Evolutionary conservation across 2,329 filamentous ascomycete species (phyloP), one percentile per base, ranked within the genome.

Genomic region (Aspergillus glaucus): DNA sequence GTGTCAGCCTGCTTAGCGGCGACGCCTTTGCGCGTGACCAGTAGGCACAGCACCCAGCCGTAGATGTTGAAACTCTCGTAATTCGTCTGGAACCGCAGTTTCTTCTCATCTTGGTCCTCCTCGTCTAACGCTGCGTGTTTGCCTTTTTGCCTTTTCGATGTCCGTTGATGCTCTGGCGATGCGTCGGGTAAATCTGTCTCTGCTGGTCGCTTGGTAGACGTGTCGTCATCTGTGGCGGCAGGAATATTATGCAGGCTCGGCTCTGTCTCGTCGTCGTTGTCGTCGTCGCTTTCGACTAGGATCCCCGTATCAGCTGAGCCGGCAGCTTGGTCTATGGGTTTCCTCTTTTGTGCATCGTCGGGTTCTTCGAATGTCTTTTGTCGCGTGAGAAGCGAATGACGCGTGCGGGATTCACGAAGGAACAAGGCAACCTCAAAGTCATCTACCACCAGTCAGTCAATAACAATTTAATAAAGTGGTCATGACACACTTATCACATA

Each of bases 21-120:
- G 56, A 69, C 74, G 43, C 75, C 78, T 55, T 84, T 85, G 52
- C 86, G 84, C 65, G 86, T 87, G 68, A 98, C 85, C 7, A 98
- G 86, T 50, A 98, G 77, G 68, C 91, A 97, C 22, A 98, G 75
- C 43, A 95, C 89, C 58, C 89, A 86, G 9, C 93, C 90, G 71
- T 95, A 95, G 63, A 98, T 96, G 60, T 86, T 88, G 71, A 97
- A 97, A 7, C 93, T 92, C 62, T 97, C 90, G 70, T 97, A 98
- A 12, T 84, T 85, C 22, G 92, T 93, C 53, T 86, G 85, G 74
- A 96, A 81, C 17, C 80, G 81, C 59, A 95, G 73, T 68, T 96
- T 97, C 75, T 98, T 96, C 72, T 96, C 94, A 62, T 67, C 44
- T 54, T 67, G 59, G 4, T 57, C 55, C 28, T 59, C 55, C 17